Conservation (phyloP, 371 early-diverging fungal genomes). For the Amoeboaphelidium protococcarum region DNA sequence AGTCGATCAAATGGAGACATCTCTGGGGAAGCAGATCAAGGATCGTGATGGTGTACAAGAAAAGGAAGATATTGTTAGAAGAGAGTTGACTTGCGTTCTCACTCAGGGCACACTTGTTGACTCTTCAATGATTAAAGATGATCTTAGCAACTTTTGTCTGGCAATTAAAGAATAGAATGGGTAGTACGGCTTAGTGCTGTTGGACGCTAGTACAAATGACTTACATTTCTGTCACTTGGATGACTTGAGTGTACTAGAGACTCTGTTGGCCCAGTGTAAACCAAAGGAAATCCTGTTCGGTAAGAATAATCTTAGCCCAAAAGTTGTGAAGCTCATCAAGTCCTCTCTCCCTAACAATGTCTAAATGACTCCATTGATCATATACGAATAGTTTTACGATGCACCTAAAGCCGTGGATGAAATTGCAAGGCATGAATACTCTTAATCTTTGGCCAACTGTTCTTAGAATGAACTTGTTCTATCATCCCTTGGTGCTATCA, state of each 20-base stretch:
- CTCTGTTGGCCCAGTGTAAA: constrained; percentile 65
- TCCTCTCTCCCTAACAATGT: constrained; percentile 1
- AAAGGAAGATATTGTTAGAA: constrained; percentile 67
- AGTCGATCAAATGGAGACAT: constrained; percentile 96
- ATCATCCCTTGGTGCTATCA: constrained; percentile 11
- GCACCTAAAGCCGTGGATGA: constrained; percentile 32
- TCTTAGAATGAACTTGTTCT: background rate
- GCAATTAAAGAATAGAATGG: constrained; percentile 33
- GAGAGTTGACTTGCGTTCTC: constrained; percentile 77
- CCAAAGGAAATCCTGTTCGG: constrained; percentile 68
- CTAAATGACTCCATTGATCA: constrained; percentile 34
- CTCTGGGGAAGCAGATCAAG: constrained; percentile 80
- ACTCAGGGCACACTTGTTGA: constrained; percentile 92
- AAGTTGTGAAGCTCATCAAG: background rate
- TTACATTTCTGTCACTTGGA: constrained; percentile 48
- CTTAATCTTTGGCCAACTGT: constrained; percentile 10
- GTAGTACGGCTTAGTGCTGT: constrained; percentile 58
- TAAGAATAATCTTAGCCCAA: constrained; percentile 13
- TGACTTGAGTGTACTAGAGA: constrained; percentile 63
- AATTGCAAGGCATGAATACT: constrained; percentile 32
- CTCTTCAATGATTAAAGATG: constrained; percentile 49
- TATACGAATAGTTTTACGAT: constrained; percentile 65
- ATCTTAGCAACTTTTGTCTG: constrained; percentile 77
- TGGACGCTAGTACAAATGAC: constrained; percentile 81
- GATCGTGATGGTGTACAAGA: constrained; percentile 31